Conservation (phyloP, 2,329 filamentous ascomycete species). For the Exophiala bonariae region DNA sequence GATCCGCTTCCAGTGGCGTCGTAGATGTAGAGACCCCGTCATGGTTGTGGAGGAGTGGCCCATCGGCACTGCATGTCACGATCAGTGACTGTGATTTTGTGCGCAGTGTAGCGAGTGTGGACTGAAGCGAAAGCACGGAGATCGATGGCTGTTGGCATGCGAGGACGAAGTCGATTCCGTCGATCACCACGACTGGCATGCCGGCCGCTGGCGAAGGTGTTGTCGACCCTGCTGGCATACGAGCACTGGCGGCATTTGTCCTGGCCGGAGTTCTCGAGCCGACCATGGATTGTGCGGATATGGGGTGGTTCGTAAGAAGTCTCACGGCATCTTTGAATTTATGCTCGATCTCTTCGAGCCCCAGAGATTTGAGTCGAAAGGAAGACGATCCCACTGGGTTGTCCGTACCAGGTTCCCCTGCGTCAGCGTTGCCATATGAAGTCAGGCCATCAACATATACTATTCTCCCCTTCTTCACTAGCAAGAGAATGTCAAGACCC, state of each 20-base stretch:
- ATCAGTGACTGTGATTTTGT: slow-evolving; percentile 52
- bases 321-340: slow-evolving; percentile 3
- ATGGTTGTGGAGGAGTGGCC: slow-evolving; percentile 61
- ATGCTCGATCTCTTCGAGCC: slow-evolving; percentile 15
- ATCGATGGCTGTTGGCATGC: slow-evolving; percentile 18
- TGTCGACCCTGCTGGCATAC: neutral
- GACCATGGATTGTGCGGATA: neutral
- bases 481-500: slow-evolving; percentile 30
- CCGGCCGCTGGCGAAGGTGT: slow-evolving; percentile 2
- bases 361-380: slow-evolving; percentile 16
- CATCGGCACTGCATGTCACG: slow-evolving; percentile 70
- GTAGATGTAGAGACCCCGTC: neutral
- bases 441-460: slow-evolving; percentile 73
- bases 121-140: slow-evolving; percentile 10
- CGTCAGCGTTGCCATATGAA: slow-evolving; percentile 39
- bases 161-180: slow-evolving; percentile 27
- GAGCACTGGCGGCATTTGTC: slow-evolving; percentile 1
- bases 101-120: slow-evolving; percentile 18
- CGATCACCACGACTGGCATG: slow-evolving; percentile 18
- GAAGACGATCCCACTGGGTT: neutral
- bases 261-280: slow-evolving; percentile 1
- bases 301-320: slow-evolving; percentile 3
- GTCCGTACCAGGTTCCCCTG: neutral
- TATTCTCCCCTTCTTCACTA: slow-evolving; percentile 61
- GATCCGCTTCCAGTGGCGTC: slow-evolving; percentile 68